Percentiles rank a stretch among this genome's conserved stretches.
These are phyloP conservation scores for Sporisorium iseilematis-ciliati DNA, from an alignment of 1,284 basidiomycete species.

Conservation along the genomic window DNA sequence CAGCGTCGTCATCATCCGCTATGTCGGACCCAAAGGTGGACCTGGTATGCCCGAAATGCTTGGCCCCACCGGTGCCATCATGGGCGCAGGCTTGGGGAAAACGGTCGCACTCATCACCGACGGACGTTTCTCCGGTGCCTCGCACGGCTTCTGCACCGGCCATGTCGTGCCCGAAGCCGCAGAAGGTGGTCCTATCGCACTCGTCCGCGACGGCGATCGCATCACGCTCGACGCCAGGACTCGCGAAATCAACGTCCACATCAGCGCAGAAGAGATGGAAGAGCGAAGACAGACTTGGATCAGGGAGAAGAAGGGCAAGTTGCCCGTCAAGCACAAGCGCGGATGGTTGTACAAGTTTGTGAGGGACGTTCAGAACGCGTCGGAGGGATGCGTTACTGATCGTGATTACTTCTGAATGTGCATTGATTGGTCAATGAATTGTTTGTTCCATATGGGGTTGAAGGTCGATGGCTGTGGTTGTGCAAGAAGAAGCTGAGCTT, in stretches of 20 bases:
- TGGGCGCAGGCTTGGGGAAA: slow-evolving; percentile 87
- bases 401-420: slow-evolving; percentile 33
- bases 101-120: slow-evolving; percentile 95
- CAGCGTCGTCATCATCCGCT: slow-evolving; percentile 87
- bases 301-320: slow-evolving; percentile 38
- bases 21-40: slow-evolving; percentile 89
- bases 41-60: slow-evolving; percentile 98
- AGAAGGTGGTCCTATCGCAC: slow-evolving; percentile 88
- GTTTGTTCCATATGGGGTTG: not conserved
- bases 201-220: slow-evolving; percentile 86
- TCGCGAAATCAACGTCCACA: slow-evolving; percentile 51
- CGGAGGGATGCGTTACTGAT: slow-evolving; percentile 51
- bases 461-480: too few relatives aligned
- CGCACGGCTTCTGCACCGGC: slow-evolving; percentile 81
- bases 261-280: slow-evolving; percentile 31
- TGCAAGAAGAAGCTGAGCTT: too few relatives aligned
- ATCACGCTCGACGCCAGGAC: slow-evolving; percentile 78
- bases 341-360: slow-evolving; percentile 55
- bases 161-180: slow-evolving; percentile 94
- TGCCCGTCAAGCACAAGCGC: slow-evolving; percentile 38
- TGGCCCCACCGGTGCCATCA: slow-evolving; percentile 73
- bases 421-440: slow-evolving; percentile 2
- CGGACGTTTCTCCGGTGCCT: slow-evolving; percentile 92
- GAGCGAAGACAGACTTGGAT: slow-evolving; percentile 40
- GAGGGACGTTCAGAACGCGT: slow-evolving; percentile 51